Percentiles rank a stretch among this genome's conserved stretches.
Evolutionary conservation across 2,329 filamentous ascomycete genomes (phyloP).

Genomic region (Thielaviopsis ethacetica): DNA sequence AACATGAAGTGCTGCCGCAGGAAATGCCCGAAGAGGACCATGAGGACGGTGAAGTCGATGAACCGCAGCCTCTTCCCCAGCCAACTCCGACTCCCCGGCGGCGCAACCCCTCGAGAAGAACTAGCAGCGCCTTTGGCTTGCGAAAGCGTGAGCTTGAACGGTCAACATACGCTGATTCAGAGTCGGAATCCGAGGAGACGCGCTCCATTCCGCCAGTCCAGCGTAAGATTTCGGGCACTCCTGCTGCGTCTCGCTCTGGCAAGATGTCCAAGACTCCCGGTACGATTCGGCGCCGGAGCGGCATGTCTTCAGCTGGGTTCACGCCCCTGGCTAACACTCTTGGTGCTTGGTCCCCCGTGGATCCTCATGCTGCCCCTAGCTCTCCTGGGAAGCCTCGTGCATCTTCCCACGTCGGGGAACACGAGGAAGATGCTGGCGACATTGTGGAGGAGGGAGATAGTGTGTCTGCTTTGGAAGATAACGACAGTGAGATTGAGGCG

Average conservation of each 20-base stretch:
- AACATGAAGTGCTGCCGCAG: not conserved
- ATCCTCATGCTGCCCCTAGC: conserved; percentile 23
- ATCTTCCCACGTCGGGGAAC: not conserved
- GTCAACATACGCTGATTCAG: conserved; percentile 26
- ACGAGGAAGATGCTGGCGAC: not conserved
- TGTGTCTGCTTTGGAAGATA: not conserved
- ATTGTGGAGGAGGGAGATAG: conserved; percentile 13
- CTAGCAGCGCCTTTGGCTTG: conserved; percentile 17
- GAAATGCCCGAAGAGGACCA: not conserved
- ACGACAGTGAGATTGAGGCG: not conserved
- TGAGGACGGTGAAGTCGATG: not conserved
- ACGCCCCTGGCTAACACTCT: conserved; percentile 48
- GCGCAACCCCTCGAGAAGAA: conserved; percentile 13
- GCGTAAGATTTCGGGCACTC: conserved; percentile 15
- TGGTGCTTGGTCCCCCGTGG: conserved; percentile 44
- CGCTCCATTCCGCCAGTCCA: conserved; percentile 13
- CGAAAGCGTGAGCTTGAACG: conserved; percentile 31
- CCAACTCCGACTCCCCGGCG: conserved; percentile 14
- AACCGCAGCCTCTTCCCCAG: conserved; percentile 8
- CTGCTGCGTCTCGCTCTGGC: conserved; percentile 27
- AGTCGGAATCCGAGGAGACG: conserved; percentile 30
- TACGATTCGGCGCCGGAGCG: conserved; percentile 18
- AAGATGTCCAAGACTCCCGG: not conserved
- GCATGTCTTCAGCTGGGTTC: conserved; percentile 33
- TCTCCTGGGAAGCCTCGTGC: not conserved